Evolutionary conservation across 441 rosid genomes (phyloP), one percentile per base, ranked within the genome.

Genomic region (Raphanus hybrid): DNA sequence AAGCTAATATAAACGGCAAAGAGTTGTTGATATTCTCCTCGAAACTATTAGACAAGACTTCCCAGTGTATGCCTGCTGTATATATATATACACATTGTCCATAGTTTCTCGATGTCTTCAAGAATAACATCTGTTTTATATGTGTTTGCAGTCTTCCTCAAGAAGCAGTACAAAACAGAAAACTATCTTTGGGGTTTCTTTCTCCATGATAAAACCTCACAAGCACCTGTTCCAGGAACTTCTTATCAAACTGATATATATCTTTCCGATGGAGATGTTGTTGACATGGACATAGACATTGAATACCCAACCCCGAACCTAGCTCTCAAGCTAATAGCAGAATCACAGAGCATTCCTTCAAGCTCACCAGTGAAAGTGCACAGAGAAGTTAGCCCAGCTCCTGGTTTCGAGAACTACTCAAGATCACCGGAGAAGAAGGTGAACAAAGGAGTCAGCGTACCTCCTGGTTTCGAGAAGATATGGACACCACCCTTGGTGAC

Each of bases 21-120:
- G 89, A 87, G 71, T 70, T 93, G 88, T 74, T 90, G 63, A 79
- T 93, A 83, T 91, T 85, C 72, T 77, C 93, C 54, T 86, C 91
- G 11, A 86, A 82, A 55, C 82, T 81, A 59, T 81, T 93, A 62
- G 83, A 84, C 68, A 39, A 14, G n/a, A 84, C 81, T 67, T 75
- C 86, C 20, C 85, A 66, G 71, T 80, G 97, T 90, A 83, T 3
- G 34, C 34, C 29, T 57, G 8, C 7, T 29, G n/a, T n/a, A 5
- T 27, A 29, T 0, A 29, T 29, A 29, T 55, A 15, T 52, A 52
- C 4, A 12, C 54, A 48, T 4, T 59, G 66, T 70, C 18, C 23
- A 50, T 65, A 15, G 8, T 26, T 48, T 70, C 48, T 43, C 58
- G 8, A 39, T 57, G 67, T 64, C 58, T 64, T 5, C n/a, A 61